Evolutionary conservation across 2,329 filamentous ascomycete genomes (phyloP), one percentile per base, ranked within the genome.

Genomic region (Aaosphaeria pasadenensis): DNA sequence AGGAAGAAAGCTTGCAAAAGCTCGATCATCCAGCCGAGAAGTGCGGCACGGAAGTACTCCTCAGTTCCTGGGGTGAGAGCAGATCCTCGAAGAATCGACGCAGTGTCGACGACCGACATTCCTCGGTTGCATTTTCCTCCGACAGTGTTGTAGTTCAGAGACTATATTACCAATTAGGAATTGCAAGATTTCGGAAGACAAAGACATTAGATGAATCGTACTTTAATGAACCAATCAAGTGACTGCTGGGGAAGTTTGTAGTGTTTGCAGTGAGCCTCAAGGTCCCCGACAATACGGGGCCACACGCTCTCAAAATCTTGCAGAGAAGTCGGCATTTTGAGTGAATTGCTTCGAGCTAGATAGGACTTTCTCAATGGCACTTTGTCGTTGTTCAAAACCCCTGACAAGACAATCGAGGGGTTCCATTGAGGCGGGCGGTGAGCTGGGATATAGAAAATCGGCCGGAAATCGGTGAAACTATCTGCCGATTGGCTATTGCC

Each of bases 41-140:
- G 87, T 40, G 91, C 89, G 42, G 92, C 80, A 60, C 89, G 79
- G 78, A 95, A 94, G 80, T 91, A 95, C 75, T 97, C 87, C 39
- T 71, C 67, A 3, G 64, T 63, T 49, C 92, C 83, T 53, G 89
- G 81, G 56, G 77, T 82, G 56, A 97, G 84, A 47, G 87, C 77
- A 59, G 80, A 76, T 63, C 83, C 79, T 66, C 91, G 82, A 54
- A 97, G 84, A 63, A 94, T 78, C 56, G 89, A 87, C 56, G 86
- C 85, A 42, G 91, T 94, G 76, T 99, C 94, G 58, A 94, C 87
- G 51, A 97, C 92, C 42, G 91, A 97, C 84, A 99, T 95, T 76
- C 94, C 94, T 67, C 94, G 90, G 78, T 99, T 99, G 79, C 91
- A 96, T 80, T 99, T 99, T 69, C 94, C 94, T 60, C 94, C 94